Evolutionary conservation across 805 yeast genomes (phyloP).

Genomic region (Komagataella kurtzmanii): DNA sequence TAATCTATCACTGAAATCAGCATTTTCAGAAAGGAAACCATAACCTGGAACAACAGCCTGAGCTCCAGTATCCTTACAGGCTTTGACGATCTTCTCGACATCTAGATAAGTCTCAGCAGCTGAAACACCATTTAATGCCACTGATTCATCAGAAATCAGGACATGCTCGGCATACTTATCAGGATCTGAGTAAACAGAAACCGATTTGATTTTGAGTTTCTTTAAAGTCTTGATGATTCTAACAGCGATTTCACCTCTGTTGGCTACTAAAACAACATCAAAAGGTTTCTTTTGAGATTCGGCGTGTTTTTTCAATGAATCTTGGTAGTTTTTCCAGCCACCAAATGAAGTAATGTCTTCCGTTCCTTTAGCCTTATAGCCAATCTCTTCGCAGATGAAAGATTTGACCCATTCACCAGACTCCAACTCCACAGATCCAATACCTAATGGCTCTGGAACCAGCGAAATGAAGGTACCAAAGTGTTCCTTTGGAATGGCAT

Average conservation of each 20-base stretch:
- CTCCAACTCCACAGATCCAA: constrained; percentile 79
- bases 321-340: constrained; percentile 69
- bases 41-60: constrained; percentile 98
- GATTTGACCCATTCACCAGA: constrained; percentile 82
- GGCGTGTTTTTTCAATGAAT: constrained; percentile 12
- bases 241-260: constrained; percentile 96
- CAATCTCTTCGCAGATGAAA: constrained; percentile 86
- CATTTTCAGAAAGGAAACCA: constrained; percentile 93
- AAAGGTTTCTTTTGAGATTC: constrained; percentile 44
- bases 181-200: constrained; percentile 84
- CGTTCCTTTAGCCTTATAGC: constrained; percentile 61
- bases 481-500: constrained; percentile 62
- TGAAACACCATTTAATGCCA: constrained; percentile 66
- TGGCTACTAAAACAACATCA: constrained; percentile 81
- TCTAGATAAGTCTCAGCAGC: constrained; percentile 88
- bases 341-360: constrained; percentile 77
- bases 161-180: constrained; percentile 88
- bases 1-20: constrained; percentile 88
- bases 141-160: constrained; percentile 64
- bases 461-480: constrained; percentile 77
- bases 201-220: constrained; percentile 61
- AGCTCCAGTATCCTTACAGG: constrained; percentile 74
- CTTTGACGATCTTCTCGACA: constrained; percentile 72
- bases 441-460: constrained; percentile 93
- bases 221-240: constrained; percentile 83